Conservation (phyloP, 768 basidiomycete species). For the Termitomyces titanicus region DNA sequence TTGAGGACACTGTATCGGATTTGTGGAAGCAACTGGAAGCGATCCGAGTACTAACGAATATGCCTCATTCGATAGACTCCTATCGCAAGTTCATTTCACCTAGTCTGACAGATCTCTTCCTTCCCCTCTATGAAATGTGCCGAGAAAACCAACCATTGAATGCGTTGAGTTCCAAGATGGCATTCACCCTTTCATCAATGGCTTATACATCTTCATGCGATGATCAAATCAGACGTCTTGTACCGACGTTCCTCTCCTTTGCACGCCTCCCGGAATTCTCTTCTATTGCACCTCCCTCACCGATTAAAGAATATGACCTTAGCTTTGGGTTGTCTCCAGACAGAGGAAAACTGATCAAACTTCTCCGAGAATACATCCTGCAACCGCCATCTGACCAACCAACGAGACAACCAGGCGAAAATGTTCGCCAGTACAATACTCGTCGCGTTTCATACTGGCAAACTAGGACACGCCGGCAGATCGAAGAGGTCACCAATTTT, state of each 20-base stretch:
- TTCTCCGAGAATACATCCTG: not conserved
- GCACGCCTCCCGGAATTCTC: constrained; percentile 16
- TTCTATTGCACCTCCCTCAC: constrained; percentile 13
- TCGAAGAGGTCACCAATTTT: constrained; percentile 2
- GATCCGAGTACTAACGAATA: not conserved
- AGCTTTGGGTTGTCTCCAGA: constrained; percentile 16
- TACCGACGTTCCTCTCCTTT: constrained; percentile 30
- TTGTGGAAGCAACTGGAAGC: constrained; percentile 8
- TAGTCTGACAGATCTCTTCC: constrained; percentile 18
- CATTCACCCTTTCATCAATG: constrained; percentile 30
- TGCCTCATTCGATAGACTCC: not conserved
- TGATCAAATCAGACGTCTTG: constrained; percentile 5
- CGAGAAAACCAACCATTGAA: constrained; percentile 4
- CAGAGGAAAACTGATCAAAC: constrained; percentile 2
- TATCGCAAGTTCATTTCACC: constrained; percentile 27
- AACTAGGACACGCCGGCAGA: not conserved
- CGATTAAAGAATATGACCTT: constrained; percentile 17
- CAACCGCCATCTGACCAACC: not conserved
- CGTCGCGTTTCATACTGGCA: constrained; percentile 6
- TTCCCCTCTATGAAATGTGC: constrained; percentile 25
- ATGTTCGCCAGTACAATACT: not conserved
- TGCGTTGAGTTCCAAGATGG: constrained; percentile 15
- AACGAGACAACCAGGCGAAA: constrained; percentile 1
- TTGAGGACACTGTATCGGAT: constrained; percentile 2
- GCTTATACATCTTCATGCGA: constrained; percentile 20